Evolutionary conservation across 2,329 filamentous ascomycete species (phyloP), one percentile per base, ranked within the genome.

Genomic region (Pseudocercospora fijiensis): DNA sequence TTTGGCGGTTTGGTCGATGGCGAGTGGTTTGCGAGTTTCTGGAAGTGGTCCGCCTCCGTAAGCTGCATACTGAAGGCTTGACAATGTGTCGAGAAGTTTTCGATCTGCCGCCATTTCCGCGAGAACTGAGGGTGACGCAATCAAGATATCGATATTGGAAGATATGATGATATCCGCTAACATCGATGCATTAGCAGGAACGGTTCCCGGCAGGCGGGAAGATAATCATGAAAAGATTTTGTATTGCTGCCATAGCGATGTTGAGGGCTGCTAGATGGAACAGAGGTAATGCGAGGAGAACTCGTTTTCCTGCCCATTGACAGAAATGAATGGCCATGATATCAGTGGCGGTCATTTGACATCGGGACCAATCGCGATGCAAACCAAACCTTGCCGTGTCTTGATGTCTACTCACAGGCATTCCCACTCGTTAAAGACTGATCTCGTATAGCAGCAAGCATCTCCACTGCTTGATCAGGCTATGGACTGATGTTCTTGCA

Each of bases 211-310:
- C 37, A 24, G 61, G 57, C 6, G 59, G 59, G 11, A 66, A 56
- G 8, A 68, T 28, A 7, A 66, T 24, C 6, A 24, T 51, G 16
- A 60, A 58, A 43, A 51, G 28, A 57, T 64, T 63, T 13, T 62
- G 57, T 7, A 66, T 28, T 7, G 60, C 57, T 16, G 56, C 56
- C 33, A 65, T 58, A 9, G 56, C 18, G 2, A 62, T 24, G 30
- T 66, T 64, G 33, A 67, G 47, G 20, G 52, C 65, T 11, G 65
- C 65, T 6, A 57, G 26, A 28, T 67, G 64, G 27, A 66, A 68
- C 6, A 61, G 28, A 11, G 66, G 66, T 7, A 68, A 24, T 4
- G 52, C 65, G 13, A 60, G 37, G 13, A 61, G 43, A 2, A 63
- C 55, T 1, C 49, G 52, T 51, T 60, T 62, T 7, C 51, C 55